These are phyloP conservation scores for Ambrosia hybrid DNA, from an alignment of 140 eudicot species.

Conservation along the genomic window DNA sequence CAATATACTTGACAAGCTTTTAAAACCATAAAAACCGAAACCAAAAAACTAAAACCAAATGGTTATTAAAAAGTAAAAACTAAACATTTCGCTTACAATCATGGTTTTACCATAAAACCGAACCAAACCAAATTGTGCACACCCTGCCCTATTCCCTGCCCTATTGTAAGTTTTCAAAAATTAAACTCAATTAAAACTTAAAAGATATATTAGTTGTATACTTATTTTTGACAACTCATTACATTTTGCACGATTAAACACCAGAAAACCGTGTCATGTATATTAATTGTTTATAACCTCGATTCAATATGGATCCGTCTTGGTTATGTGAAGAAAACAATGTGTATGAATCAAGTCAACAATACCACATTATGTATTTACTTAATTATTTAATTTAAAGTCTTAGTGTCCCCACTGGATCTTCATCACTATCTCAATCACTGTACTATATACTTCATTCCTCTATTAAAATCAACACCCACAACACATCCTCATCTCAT, in stretches of 20 bases:
- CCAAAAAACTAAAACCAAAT: no score
- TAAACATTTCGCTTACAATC: no score
- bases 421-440: conserved; percentile 24
- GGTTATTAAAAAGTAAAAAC: no score
- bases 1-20: no score
- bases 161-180: no score
- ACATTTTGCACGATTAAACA: no score
- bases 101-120: no score
- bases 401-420: conserved; percentile 32
- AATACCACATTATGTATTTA: not conserved
- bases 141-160: no score
- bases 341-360: conserved; percentile 8
- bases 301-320: conserved; percentile 7
- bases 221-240: not conserved
- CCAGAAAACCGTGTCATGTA: not conserved
- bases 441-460: not conserved
- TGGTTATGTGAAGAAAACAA: conserved; percentile 11
- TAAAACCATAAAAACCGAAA: no score
- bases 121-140: no score
- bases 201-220: no score
- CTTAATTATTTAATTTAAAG: not conserved
- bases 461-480: conserved; percentile 20
- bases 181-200: no score
- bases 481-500: conserved; percentile 26
- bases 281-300: conserved; percentile 1